Conservation (phyloP, 768 basidiomycete genomes). For the Leccinum arenicola region DNA sequence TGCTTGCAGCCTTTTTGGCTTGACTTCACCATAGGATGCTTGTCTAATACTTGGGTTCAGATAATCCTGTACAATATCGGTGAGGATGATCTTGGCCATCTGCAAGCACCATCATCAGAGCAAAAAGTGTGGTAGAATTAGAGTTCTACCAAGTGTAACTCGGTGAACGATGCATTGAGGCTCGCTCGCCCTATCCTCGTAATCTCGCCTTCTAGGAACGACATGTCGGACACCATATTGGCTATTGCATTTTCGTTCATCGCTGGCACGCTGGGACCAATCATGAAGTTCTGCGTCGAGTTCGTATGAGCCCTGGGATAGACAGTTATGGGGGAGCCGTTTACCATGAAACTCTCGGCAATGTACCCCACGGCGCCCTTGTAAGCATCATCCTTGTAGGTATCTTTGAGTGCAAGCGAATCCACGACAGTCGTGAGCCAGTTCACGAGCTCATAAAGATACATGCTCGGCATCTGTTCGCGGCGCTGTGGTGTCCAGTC, state of each 20-base stretch:
- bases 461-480: constrained; percentile 84
- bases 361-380: constrained; percentile 86
- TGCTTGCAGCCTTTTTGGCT: constrained; percentile 67
- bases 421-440: constrained; percentile 98
- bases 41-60: constrained; percentile 69
- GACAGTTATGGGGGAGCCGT: constrained; percentile 20
- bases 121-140: background rate
- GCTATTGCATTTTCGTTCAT: constrained; percentile 90
- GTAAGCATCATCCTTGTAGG: constrained; percentile 88
- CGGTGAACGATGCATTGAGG: constrained; percentile 69
- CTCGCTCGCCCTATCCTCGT: constrained; percentile 70
- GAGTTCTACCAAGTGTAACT: constrained; percentile 68
- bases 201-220: constrained; percentile 87
- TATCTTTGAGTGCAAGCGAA: constrained; percentile 77
- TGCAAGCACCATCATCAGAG: constrained; percentile 27
- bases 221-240: constrained; percentile 82
- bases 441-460: constrained; percentile 91
- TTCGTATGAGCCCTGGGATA: constrained; percentile 3
- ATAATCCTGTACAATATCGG: constrained; percentile 76
- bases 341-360: constrained; percentile 83
- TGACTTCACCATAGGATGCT: constrained; percentile 60
- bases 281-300: constrained; percentile 63
- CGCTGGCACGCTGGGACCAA: constrained; percentile 67
- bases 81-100: constrained; percentile 72
- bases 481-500: constrained; percentile 80